Evolutionary conservation across 1,139 yeast species (phyloP), one percentile per base, ranked within the genome.

Genomic region (Suhomyces maxii): DNA sequence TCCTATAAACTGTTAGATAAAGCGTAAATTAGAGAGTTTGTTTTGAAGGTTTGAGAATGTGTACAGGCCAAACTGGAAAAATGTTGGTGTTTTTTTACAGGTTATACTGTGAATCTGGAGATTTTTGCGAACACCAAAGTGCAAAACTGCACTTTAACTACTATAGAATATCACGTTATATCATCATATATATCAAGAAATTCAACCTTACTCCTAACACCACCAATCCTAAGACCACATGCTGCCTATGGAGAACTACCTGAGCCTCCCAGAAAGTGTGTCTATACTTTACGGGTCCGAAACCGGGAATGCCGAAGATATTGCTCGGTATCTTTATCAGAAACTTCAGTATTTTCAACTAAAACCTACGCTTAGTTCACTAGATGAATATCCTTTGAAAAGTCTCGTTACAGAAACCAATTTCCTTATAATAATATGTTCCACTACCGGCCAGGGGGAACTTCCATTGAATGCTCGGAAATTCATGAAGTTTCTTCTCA

Each of bases 371-470:
- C 65, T 84, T 10, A 68, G 76, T 14, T 62, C 86, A 0, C 65
- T 89, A 57, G 95, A 90, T 55, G 85, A 81, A 37, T 84, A 80
- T 56, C 81, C 83, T 26, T 65, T 79, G 52, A 76, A 72, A 57
- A 72, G 70, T 48, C 69, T 80, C 43, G 74, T 78, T 8, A 73
- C 79, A 18, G 76, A 74, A 40, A 77, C 79, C 36, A 61, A 69
- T 34, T 71, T 76, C 39, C 70, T 89, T 38, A 74, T 91, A 6
- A 70, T 91, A 1, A 62, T 93, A 6, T 86, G 95, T 59, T 84
- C 97, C 1, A 93, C 99, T 0, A 86, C 96, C 0, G 99, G 98
- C 4, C 98, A 93, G 64, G 99, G 99, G 13, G 97, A 87, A 53
- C 65, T 93, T 31, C 99, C 99, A 0, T 66, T 87, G 41, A 89